Conservation (phyloP, 139 green algal genomes). For the Chlorella sp. region DNA sequence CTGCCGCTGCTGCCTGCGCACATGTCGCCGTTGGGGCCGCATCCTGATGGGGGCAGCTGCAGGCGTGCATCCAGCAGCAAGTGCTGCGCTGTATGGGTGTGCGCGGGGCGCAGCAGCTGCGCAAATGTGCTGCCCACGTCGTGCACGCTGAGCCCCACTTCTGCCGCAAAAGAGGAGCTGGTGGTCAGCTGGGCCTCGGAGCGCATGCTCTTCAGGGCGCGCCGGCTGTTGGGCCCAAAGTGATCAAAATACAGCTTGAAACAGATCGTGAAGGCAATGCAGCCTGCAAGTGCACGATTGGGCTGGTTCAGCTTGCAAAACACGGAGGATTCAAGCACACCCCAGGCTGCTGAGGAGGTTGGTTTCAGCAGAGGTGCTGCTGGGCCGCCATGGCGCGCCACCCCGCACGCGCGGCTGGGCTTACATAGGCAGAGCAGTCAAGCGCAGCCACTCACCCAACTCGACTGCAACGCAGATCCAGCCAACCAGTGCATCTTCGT, state of each 20-base stretch:
- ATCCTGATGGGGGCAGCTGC: neutral
- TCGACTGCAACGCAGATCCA: neutral
- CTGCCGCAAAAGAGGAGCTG: neutral
- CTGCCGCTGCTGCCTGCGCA: neutral
- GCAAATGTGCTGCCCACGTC: neutral
- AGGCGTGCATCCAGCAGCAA: constrained; percentile 1
- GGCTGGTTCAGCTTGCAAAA: neutral
- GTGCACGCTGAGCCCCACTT: neutral
- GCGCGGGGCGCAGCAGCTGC: neutral
- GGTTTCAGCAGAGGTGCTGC: constrained; percentile 46
- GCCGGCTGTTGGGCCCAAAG: neutral
- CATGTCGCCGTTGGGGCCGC: neutral
- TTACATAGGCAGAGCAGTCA: neutral
- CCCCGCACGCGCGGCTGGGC: no score
- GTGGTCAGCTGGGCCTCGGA: neutral
- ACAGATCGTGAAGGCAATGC: neutral
- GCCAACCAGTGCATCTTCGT: neutral
- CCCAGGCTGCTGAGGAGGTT: neutral
- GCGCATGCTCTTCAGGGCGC: neutral
- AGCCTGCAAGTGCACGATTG: neutral
- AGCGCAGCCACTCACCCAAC: neutral
- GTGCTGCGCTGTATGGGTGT: neutral
- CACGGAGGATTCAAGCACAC: constrained; percentile 34
- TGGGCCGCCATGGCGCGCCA: no score
- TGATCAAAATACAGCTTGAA: neutral